These are phyloP conservation scores for Wickerhamiella sergipiensis DNA, from an alignment of 805 yeast genomes.

Conservation along the genomic window DNA sequence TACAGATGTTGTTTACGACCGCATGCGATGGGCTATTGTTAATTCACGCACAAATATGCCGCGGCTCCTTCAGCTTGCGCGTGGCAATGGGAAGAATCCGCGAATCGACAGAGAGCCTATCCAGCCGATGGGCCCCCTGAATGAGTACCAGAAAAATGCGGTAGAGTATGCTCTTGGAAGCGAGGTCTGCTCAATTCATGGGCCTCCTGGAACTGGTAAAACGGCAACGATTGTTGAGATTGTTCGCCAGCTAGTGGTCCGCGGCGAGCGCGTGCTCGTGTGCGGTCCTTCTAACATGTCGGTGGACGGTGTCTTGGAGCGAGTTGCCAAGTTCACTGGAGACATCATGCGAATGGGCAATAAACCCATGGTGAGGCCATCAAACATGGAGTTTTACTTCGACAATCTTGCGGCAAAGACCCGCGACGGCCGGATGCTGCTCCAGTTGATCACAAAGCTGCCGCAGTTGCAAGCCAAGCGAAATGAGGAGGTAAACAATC, in stretches of 20 bases:
- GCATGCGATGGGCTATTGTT: conserved; percentile 65
- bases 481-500: not conserved
- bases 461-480: conserved; percentile 36
- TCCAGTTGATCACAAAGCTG: conserved; percentile 46
- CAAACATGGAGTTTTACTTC: conserved; percentile 55
- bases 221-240: conserved; percentile 77
- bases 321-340: conserved; percentile 36
- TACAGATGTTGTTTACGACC: conserved; percentile 25
- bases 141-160: conserved; percentile 69
- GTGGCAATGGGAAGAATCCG: conserved; percentile 1
- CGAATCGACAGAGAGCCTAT: not conserved
- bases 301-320: conserved; percentile 82
- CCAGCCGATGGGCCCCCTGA: conserved; percentile 29
- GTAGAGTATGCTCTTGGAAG: conserved; percentile 48
- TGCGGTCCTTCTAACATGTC: conserved; percentile 93
- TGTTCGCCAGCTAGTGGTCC: conserved; percentile 50
- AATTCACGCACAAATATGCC: conserved; percentile 29
- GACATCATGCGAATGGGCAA: conserved; percentile 74
- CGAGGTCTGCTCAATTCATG: conserved; percentile 46
- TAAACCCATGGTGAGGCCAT: conserved; percentile 66
- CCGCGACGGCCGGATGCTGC: conserved; percentile 45
- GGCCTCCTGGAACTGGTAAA: conserved; percentile 77
- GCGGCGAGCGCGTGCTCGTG: conserved; percentile 50
- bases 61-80: conserved; percentile 1
- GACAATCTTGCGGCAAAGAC: conserved; percentile 53